A percentile compares a stretch with the other conserved stretches of the same genome.
Evolutionary conservation across 2,329 filamentous ascomycete genomes (phyloP).

Genomic region (Penicillium sp.): DNA sequence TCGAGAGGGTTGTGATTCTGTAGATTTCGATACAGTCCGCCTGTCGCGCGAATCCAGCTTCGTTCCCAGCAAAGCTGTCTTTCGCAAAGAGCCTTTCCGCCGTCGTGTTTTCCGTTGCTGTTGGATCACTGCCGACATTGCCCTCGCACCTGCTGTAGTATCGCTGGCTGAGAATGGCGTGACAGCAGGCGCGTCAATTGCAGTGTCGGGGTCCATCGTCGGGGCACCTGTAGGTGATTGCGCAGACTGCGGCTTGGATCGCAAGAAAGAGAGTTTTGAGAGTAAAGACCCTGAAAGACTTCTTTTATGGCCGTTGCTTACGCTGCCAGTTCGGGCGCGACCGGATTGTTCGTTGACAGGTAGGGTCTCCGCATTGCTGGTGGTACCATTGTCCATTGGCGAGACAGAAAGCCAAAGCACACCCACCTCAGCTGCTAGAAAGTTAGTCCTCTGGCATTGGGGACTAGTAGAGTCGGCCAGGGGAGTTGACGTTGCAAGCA

Average conservation of each 20-base stretch:
- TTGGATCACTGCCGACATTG: slow-evolving; percentile 45
- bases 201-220: slow-evolving; percentile 19
- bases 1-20: slow-evolving; percentile 13
- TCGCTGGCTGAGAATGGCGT: slow-evolving; percentile 14
- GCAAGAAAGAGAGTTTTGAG: slow-evolving; percentile 64
- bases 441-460: slow-evolving; percentile 15
- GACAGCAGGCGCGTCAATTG: slow-evolving; percentile 23
- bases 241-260: slow-evolving; percentile 37
- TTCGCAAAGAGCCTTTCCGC: slow-evolving; percentile 77
- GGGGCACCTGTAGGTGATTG: slow-evolving; percentile 31
- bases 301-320: slow-evolving; percentile 44
- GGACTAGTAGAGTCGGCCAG: background rate
- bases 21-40: slow-evolving; percentile 17
- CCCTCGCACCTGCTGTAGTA: slow-evolving; percentile 37
- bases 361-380: slow-evolving; percentile 23
- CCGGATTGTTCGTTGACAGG: slow-evolving; percentile 20
- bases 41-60: slow-evolving; percentile 33
- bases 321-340: slow-evolving; percentile 29
- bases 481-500: background rate
- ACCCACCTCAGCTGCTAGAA: slow-evolving; percentile 17
- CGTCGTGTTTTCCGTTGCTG: slow-evolving; percentile 55
- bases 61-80: slow-evolving; percentile 72
- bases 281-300: slow-evolving; percentile 60
- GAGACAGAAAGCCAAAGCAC: slow-evolving; percentile 16
- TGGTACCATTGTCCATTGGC: slow-evolving; percentile 34